Percentiles rank a stretch among this genome's conserved stretches.
phyloP scores from a whole-genome alignment of 164 flowering plant species.

The Santalum album region DNA sequence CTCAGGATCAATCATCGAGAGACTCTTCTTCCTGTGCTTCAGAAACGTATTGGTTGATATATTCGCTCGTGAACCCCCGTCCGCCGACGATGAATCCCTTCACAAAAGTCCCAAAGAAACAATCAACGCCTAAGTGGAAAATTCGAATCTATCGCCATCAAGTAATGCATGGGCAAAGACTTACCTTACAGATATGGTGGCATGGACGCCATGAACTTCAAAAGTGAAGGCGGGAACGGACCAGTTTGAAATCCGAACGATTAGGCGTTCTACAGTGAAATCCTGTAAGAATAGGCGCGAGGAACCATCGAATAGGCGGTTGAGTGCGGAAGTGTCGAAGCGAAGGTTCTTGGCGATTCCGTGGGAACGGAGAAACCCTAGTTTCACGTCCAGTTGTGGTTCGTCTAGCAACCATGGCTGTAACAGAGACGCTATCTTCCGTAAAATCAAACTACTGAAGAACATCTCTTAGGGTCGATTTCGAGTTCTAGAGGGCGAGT shows the following conservation, averaged over 20 bases:
- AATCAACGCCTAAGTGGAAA: not conserved
- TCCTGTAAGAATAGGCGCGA: slow-evolving; percentile 29
- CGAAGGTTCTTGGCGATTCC: slow-evolving; percentile 32
- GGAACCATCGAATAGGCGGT: slow-evolving; percentile 34
- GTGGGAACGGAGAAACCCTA: slow-evolving; percentile 54
- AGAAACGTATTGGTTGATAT: slow-evolving; percentile 12
- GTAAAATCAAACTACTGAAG: slow-evolving; percentile 26
- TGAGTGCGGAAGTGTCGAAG: slow-evolving; percentile 42
- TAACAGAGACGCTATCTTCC: slow-evolving; percentile 44
- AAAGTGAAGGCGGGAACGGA: slow-evolving; percentile 45
- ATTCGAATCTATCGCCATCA: not conserved
- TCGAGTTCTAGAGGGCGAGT: no score
- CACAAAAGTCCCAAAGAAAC: slow-evolving; percentile 5
- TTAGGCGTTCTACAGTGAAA: slow-evolving; percentile 35
- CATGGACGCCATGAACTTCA: slow-evolving; percentile 39
- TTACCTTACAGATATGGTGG: slow-evolving; percentile 39
- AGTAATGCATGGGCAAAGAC: not conserved
- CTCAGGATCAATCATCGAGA: slow-evolving; percentile 70
- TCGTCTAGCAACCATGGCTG: slow-evolving; percentile 66
- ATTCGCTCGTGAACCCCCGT: slow-evolving; percentile 12
- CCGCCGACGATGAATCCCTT: slow-evolving; percentile 29
- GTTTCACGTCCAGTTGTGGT: slow-evolving; percentile 41
- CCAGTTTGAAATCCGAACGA: slow-evolving; percentile 44
- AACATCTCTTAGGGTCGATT: slow-evolving; percentile 19
- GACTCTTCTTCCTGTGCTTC: slow-evolving; percentile 34